Conservation (phyloP, 2,329 filamentous ascomycete species). For the Aspergillus ochraceus region DNA sequence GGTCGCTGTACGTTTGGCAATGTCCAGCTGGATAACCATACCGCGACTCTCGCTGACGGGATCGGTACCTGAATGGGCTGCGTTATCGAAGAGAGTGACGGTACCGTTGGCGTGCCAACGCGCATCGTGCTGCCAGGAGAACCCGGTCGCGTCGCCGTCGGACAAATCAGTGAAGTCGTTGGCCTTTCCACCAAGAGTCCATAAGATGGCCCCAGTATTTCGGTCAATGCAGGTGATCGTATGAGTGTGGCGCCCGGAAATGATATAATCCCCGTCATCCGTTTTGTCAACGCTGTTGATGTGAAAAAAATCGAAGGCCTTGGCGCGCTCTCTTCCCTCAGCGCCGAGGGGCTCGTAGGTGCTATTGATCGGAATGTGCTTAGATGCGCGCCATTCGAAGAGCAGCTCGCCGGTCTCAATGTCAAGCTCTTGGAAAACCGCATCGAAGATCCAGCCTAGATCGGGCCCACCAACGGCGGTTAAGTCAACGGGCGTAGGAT, state of each 20-base stretch:
- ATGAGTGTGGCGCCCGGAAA: slow-evolving; percentile 54
- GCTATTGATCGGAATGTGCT: slow-evolving; percentile 29
- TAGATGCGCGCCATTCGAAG: slow-evolving; percentile 38
- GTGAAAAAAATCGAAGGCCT: slow-evolving; percentile 57
- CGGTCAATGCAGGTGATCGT: slow-evolving; percentile 51
- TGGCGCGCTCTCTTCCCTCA: slow-evolving; percentile 10
- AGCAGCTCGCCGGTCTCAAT: slow-evolving; percentile 34
- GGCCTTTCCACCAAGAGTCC: slow-evolving; percentile 54
- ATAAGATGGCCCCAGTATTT: slow-evolving; percentile 50
- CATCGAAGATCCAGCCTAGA: slow-evolving; percentile 34
- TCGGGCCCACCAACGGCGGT: slow-evolving; percentile 25
- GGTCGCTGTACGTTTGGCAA: slow-evolving; percentile 39
- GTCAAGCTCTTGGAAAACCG: slow-evolving; percentile 35
- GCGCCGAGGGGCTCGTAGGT: slow-evolving; percentile 15
- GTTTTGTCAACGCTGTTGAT: slow-evolving; percentile 59
- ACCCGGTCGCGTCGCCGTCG: slow-evolving; percentile 39
- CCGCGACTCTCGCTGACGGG: slow-evolving; percentile 41
- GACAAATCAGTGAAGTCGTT: slow-evolving; percentile 48
- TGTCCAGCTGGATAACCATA: slow-evolving; percentile 43
- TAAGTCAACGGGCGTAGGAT: slow-evolving; percentile 30
- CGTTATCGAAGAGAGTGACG: slow-evolving; percentile 44
- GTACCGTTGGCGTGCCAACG: slow-evolving; percentile 29
- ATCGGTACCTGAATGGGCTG: slow-evolving; percentile 17
- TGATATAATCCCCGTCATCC: slow-evolving; percentile 52
- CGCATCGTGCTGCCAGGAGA: slow-evolving; percentile 54